A percentile compares a stretch with the other conserved stretches of the same genome.
phyloP scores from a whole-genome alignment of 1,139 yeast species.

The Zhuliangozyma blackwelliae region DNA sequence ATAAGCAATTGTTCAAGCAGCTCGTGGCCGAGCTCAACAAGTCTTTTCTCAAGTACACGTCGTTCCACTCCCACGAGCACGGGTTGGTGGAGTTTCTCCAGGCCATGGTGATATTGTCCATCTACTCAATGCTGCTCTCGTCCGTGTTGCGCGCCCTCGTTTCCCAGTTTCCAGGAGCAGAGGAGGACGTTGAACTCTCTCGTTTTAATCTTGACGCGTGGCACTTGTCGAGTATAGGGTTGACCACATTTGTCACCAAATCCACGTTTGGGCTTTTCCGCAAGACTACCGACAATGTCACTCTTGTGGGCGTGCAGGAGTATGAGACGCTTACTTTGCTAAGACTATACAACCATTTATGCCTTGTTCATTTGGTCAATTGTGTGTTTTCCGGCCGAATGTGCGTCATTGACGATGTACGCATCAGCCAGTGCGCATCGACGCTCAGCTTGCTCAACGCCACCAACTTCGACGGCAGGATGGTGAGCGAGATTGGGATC shows the following conservation, averaged over 20 bases:
- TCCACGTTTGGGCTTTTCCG: conserved; percentile 28
- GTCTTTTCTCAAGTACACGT: conserved; percentile 26
- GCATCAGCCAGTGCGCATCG: conserved; percentile 60
- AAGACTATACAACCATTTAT: conserved; percentile 70
- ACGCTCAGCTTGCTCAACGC: conserved; percentile 60
- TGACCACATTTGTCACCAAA: conserved; percentile 53
- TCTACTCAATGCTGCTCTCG: conserved; percentile 59
- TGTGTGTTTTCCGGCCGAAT: conserved; percentile 70
- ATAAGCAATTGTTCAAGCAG: conserved; percentile 24
- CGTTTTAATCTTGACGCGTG: conserved; percentile 51
- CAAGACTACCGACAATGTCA: conserved; percentile 5
- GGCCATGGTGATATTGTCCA: conserved; percentile 56
- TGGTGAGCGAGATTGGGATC: conserved; percentile 74
- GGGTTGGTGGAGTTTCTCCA: conserved; percentile 60
- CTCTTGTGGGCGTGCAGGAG: conserved; percentile 17
- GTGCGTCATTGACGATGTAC: conserved; percentile 65
- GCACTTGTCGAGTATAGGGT: conserved; percentile 56
- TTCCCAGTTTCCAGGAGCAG: no score
- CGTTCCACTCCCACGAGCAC: conserved; percentile 14
- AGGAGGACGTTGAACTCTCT: conserved; percentile 10
- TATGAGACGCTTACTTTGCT: conserved; percentile 49
- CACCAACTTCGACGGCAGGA: conserved; percentile 78
- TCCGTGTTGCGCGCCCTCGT: conserved; percentile 26
- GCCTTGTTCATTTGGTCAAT: conserved; percentile 64
- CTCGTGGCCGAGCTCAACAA: conserved; percentile 41